Conservation (phyloP, 257 asterid species). For the Nicotiana tabacum region DNA sequence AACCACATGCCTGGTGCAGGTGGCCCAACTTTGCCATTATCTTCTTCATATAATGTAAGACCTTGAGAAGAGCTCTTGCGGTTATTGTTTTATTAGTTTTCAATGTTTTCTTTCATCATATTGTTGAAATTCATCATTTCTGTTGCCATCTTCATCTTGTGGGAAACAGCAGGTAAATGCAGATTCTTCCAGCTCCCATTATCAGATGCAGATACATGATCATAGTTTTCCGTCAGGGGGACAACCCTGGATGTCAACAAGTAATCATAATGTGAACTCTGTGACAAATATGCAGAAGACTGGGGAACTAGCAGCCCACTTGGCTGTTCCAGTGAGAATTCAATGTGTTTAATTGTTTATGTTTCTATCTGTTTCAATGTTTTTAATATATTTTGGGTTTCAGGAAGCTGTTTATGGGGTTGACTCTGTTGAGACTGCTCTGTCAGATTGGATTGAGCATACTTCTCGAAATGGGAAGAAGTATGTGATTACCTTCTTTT, state of each 20-base stretch:
- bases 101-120: neutral
- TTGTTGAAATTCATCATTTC: neutral
- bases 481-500: conserved; percentile 31
- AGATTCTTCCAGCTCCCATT: conserved; percentile 38
- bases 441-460: conserved; percentile 63
- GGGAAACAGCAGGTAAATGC: conserved; percentile 52
- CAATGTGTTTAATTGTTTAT: conserved; percentile 9
- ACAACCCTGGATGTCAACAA: conserved; percentile 61
- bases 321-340: conserved; percentile 35
- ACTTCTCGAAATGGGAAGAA: conserved; percentile 64
- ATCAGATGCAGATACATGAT: conserved; percentile 43
- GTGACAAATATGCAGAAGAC: conserved; percentile 47
- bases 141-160: conserved; percentile 40
- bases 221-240: conserved; percentile 44
- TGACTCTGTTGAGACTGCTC: conserved; percentile 27
- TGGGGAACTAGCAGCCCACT: conserved; percentile 33
- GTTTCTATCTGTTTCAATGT: neutral
- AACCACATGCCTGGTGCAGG: conserved; percentile 54
- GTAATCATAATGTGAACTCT: conserved; percentile 51
- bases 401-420: conserved; percentile 45
- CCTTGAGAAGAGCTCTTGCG: neutral
- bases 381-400: conserved; percentile 10
- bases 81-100: conserved; percentile 4
- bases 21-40: conserved; percentile 49
- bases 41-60: conserved; percentile 54